phyloP scores from a whole-genome alignment of 805 yeast species.

The Zygosaccharomyces bailii region DNA sequence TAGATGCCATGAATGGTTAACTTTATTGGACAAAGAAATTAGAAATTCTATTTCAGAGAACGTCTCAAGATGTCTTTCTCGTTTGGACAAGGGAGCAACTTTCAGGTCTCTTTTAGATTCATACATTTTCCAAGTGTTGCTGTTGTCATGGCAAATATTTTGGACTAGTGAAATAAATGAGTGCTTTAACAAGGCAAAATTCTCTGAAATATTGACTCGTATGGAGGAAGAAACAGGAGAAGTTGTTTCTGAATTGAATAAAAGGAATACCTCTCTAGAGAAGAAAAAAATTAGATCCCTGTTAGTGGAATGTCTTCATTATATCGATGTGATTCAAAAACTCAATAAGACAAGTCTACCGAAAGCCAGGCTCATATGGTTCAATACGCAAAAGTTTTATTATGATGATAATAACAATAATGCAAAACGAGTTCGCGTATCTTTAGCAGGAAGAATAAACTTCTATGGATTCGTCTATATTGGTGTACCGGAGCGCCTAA shows the following conservation, averaged over 20 bases:
- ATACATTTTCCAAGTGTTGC: conserved; percentile 54
- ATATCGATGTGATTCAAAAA: conserved; percentile 39
- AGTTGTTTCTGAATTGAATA: conserved; percentile 1
- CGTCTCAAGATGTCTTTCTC: conserved; percentile 34
- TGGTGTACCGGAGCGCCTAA: conserved; percentile 70
- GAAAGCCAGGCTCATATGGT: conserved; percentile 44
- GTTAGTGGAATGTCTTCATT: conserved; percentile 67
- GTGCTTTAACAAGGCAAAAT: conserved; percentile 15
- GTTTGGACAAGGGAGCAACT: conserved; percentile 14
- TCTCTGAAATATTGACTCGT: not conserved
- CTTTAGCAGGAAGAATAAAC: conserved; percentile 50
- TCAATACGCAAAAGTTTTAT: conserved; percentile 49
- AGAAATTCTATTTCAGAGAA: conserved; percentile 44
- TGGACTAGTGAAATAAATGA: conserved; percentile 51
- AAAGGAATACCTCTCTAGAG: conserved; percentile 1
- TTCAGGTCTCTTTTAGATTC: conserved; percentile 31
- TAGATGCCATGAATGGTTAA: conserved; percentile 53
- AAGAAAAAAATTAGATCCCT: conserved; percentile 54
- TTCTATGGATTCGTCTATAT: conserved; percentile 78
- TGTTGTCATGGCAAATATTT: conserved; percentile 52
- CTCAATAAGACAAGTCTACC: conserved; percentile 18
- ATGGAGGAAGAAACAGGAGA: conserved; percentile 3
- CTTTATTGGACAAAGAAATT: conserved; percentile 52
- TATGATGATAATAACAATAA: conserved; percentile 30
- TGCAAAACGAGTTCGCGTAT: conserved; percentile 41